These are phyloP conservation scores for Phaeomoniella chlamydospora DNA, from an alignment of 2,329 filamentous ascomycete species.

Conservation along the genomic window DNA sequence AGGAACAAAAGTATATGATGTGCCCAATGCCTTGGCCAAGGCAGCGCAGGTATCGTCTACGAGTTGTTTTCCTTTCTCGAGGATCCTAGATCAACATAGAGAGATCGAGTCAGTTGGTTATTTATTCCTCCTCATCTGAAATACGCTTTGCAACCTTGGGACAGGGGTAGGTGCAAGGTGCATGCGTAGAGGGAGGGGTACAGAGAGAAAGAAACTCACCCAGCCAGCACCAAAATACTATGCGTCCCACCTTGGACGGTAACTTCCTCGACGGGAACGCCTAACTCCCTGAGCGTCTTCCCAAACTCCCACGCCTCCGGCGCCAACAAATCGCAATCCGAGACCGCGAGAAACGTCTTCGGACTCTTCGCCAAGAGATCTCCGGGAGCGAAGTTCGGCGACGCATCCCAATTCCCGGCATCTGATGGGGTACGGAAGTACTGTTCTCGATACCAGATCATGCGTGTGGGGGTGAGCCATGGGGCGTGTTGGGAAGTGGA, in stretches of 20 bases:
- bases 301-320: conserved; percentile 38
- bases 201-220: conserved; percentile 6
- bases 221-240: conserved; percentile 44
- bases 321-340: conserved; percentile 39
- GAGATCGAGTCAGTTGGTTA: background rate
- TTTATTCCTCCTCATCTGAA: no score
- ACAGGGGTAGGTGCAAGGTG: no score
- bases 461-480: conserved; percentile 18
- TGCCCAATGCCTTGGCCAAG: background rate
- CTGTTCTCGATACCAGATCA: conserved; percentile 38
- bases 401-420: conserved; percentile 37
- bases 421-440: conserved; percentile 29
- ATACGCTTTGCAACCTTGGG: no score
- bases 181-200: background rate
- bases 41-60: background rate
- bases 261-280: conserved; percentile 32
- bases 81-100: background rate
- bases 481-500: conserved; percentile 12
- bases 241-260: conserved; percentile 41
- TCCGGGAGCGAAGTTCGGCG: conserved; percentile 32
- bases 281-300: conserved; percentile 28
- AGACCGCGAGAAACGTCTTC: conserved; percentile 35
- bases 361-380: conserved; percentile 36
- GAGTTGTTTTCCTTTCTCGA: background rate
- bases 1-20: no score